A percentile compares a stretch with the other conserved stretches of the same genome.
These are phyloP conservation scores for Boeremia exigua DNA, from an alignment of 2,329 filamentous ascomycete genomes.

Conservation along the genomic window DNA sequence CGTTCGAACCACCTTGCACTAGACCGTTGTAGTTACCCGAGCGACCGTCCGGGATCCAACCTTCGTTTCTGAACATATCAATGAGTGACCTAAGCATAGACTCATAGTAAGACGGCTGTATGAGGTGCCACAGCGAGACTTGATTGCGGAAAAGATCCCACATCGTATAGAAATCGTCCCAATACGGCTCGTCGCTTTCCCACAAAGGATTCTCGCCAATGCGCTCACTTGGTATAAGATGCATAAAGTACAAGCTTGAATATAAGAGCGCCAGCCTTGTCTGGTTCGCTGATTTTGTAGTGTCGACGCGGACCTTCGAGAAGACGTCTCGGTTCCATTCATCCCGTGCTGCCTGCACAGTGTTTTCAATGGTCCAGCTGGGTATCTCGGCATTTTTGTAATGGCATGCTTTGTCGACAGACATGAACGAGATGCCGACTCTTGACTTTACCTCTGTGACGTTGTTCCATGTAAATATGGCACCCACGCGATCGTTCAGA, in stretches of 20 bases:
- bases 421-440: conserved; percentile 58
- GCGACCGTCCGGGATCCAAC: conserved; percentile 75
- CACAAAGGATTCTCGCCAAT: conserved; percentile 72
- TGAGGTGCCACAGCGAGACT: conserved; percentile 59
- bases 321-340: conserved; percentile 62
- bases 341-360: conserved; percentile 49
- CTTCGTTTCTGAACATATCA: conserved; percentile 66
- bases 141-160: conserved; percentile 72
- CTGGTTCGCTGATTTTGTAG: conserved; percentile 34
- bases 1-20: conserved; percentile 46
- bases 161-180: conserved; percentile 74
- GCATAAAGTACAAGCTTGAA: conserved; percentile 46
- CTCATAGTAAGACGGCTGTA: conserved; percentile 68
- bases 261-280: conserved; percentile 43
- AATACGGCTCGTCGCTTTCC: conserved; percentile 69
- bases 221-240: conserved; percentile 46
- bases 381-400: conserved; percentile 56
- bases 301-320: conserved; percentile 58
- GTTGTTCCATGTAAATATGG: conserved; percentile 57
- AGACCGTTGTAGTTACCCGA: conserved; percentile 62
- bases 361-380: conserved; percentile 51
- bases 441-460: conserved; percentile 54
- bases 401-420: conserved; percentile 54
- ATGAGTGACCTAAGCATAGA: conserved; percentile 73
- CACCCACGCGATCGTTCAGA: conserved; percentile 55